Percentiles rank a stretch among this genome's conserved stretches.
Evolutionary conservation across 371 early-diverging fungal genomes (phyloP).

Genomic region (Circinella minor): DNA sequence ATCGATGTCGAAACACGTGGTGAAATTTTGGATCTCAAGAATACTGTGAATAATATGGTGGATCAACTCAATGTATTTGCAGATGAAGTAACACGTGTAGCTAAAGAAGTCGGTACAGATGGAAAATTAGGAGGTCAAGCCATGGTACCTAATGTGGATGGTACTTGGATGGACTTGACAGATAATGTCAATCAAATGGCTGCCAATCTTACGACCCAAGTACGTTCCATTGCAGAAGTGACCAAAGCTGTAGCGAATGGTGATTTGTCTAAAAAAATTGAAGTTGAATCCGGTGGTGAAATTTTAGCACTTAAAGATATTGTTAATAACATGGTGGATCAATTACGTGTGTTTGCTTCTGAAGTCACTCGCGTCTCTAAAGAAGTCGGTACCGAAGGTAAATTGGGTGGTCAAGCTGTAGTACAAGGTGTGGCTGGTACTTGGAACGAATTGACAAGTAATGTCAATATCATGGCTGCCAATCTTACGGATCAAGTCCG

Average conservation of each 20-base stretch:
- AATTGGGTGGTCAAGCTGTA: slow-evolving; percentile 44
- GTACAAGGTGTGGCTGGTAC: slow-evolving; percentile 60
- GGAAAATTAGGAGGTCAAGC: slow-evolving; percentile 45
- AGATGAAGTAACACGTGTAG: slow-evolving; percentile 41
- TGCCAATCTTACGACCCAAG: slow-evolving; percentile 43
- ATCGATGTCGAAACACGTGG: slow-evolving; percentile 64
- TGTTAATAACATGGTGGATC: slow-evolving; percentile 69
- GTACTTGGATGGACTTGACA: slow-evolving; percentile 52
- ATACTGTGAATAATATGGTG: slow-evolving; percentile 49
- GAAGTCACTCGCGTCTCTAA: slow-evolving; percentile 45
- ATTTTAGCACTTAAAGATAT: slow-evolving; percentile 67
- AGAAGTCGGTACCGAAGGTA: slow-evolving; percentile 61
- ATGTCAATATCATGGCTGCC: slow-evolving; percentile 62
- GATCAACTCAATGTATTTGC: slow-evolving; percentile 46
- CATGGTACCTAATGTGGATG: slow-evolving; percentile 41
- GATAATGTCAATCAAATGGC: slow-evolving; percentile 55
- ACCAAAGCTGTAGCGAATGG: slow-evolving; percentile 58
- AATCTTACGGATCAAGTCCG: slow-evolving; percentile 61
- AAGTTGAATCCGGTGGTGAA: slow-evolving; percentile 65
- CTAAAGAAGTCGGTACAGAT: slow-evolving; percentile 50
- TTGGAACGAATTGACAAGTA: slow-evolving; percentile 66
- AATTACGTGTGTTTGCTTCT: slow-evolving; percentile 37
- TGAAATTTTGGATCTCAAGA: slow-evolving; percentile 62
- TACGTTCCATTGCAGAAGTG: slow-evolving; percentile 57
- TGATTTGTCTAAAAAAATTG: slow-evolving; percentile 62